Evolutionary conservation across 148 eudicot genomes (phyloP), one percentile per base, ranked within the genome.

Genomic region (Rhododendron henanense): DNA sequence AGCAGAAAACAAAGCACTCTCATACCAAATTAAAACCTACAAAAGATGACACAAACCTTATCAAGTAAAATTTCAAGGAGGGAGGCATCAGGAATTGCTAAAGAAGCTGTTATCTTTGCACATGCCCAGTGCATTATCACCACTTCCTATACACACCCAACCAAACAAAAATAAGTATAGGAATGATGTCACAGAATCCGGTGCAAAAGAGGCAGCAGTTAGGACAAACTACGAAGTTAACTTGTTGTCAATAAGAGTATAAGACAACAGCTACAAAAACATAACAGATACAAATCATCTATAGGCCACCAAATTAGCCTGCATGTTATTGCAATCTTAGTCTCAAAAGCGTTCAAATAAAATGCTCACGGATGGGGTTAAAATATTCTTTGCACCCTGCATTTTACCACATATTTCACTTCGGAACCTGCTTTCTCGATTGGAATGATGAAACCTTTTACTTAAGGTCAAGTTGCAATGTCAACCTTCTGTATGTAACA

Each of bases 41-140:
- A 63, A 78, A 82, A 53, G n/a, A 76, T n/a, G 45, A 74, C 11
- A 41, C 87, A 84, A 81, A 94, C 98, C 98, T 95, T 95, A 83
- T 94, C 98, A 57, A 97, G 97, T 87, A 97, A 89, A 78, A 91
- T 80, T 82, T 92, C 93, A 45, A 97, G 96, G 78, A 97, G 98
- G 85, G 87, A 91, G 83, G 91, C 87, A 92, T 97, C 99, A 84
- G 94, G 93, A 84, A 93, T 94, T 87, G 96, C 91, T 78, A 88
- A 83, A 21, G 99, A 94, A 82, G 90, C 88, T 76, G 93, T 89
- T 88, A 97, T 92, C 95, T 92, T 95, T 67, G 98, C 90, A 87
- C 95, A 95, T 61, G 98, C 95, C 99, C 99, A 97, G 85, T 97
- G 98, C 98, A 95, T 95, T 75, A 95, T 86, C 81, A 97, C 99